A percentile compares a stretch with the other conserved stretches of the same genome.
These are phyloP conservation scores for Venustampulla echinocandica DNA, from an alignment of 495 filamentous ascomycete genomes.

Conservation along the genomic window DNA sequence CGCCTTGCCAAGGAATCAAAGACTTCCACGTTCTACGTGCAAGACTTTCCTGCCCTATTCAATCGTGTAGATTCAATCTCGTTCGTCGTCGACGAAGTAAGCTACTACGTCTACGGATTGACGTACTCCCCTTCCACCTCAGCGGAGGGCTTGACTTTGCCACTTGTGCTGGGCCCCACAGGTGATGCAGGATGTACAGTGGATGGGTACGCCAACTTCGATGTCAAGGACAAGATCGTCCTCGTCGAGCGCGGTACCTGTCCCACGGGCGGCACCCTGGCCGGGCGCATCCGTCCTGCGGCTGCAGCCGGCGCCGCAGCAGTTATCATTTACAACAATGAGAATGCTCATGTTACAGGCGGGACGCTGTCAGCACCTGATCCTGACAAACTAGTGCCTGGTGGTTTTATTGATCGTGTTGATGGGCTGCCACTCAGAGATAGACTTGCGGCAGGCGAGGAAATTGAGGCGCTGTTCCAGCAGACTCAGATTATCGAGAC, in stretches of 20 bases:
- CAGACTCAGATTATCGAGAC: conserved; percentile 32
- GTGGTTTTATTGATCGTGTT: conserved; percentile 30
- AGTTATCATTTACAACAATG: conserved; percentile 33
- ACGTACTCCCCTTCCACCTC: conserved; percentile 36
- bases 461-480: conserved; percentile 27
- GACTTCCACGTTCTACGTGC: conserved; percentile 28
- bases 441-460: conserved; percentile 25
- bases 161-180: conserved; percentile 30
- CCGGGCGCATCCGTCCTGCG: conserved; percentile 30
- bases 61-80: conserved; percentile 29
- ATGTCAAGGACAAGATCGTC: conserved; percentile 38
- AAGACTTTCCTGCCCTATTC: conserved; percentile 35
- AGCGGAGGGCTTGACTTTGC: conserved; percentile 30
- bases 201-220: conserved; percentile 26
- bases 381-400: conserved; percentile 23
- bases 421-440: conserved; percentile 27
- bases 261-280: conserved; percentile 33
- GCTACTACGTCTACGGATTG: conserved; percentile 31
- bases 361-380: conserved; percentile 30
- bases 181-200: conserved; percentile 30
- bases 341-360: conserved; percentile 18
- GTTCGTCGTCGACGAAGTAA: conserved; percentile 26
- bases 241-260: conserved; percentile 33
- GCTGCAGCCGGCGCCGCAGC: conserved; percentile 29
- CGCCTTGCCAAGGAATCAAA: conserved; percentile 21